Evolutionary conservation across 352 stramenopile species (phyloP), one percentile per base, ranked within the genome.

Genomic region (Saprolegnia parasitica): DNA sequence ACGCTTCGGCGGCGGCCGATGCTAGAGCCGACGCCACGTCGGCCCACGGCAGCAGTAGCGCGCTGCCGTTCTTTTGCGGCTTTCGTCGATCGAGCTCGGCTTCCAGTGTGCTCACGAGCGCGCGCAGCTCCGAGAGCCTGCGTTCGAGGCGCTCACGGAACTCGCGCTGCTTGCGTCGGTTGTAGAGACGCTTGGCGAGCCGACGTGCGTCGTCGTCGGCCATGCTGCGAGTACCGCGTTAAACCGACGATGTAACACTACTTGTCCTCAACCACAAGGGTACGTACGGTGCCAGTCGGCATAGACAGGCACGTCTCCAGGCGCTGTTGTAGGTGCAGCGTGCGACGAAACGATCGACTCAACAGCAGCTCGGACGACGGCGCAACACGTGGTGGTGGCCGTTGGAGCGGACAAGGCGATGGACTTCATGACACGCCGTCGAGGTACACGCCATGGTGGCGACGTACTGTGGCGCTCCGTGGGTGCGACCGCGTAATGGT

Each of bases 161-260:
- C 60, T 67, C 60, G 18, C 60, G 60, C 32, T 67, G 60, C 37
- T 67, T 67, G 21, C 32, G 24, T 4, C 60, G 40, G 26, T 67
- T 67, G 46, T 67, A 67, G 21, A 37, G 46, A 4, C 60, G 32
- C 60, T 67, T 67, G 24, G 23, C 35, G 21, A 24, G 20, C 13
- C 32, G 60, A 18, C 11, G 5, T 9, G 13, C 21, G 10, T 45
- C 60, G 39, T 50, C 42, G 42, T 50, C 42, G 13, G 29, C 29
- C 29, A 35, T 35, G 29, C 29, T 6, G 29, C 29, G 29, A 35
- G 29, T 35, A 55, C n/a, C n/a, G 47, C n/a, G 47, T 52, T 52
- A 52, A 20, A 21, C 18, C 21, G n/a, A 2, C n/a, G 5, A 55
- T 5, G 47, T 23, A 55, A 29, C 5, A 55, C 29, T 35, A 35